Conservation (phyloP, 768 basidiomycete genomes). For the Boletus rubescentipes region DNA sequence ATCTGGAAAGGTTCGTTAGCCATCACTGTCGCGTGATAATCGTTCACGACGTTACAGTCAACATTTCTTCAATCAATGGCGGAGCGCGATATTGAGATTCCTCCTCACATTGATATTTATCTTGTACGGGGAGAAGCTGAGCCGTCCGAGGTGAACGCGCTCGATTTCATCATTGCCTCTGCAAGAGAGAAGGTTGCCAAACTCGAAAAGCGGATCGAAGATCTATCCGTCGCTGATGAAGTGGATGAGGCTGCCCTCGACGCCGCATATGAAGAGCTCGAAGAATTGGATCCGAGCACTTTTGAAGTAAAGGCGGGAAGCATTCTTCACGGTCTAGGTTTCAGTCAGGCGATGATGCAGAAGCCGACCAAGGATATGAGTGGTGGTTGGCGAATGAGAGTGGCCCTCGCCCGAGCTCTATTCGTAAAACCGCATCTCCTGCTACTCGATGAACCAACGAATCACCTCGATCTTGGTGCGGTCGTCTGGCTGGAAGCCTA, state of each 20-base stretch:
- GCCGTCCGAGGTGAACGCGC: slow-evolving; percentile 91
- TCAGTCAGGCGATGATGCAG: slow-evolving; percentile 88
- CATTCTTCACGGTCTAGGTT: slow-evolving; percentile 97
- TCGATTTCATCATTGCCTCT: slow-evolving; percentile 94
- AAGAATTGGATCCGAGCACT: slow-evolving; percentile 93
- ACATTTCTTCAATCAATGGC: slow-evolving; percentile 96
- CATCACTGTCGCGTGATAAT: slow-evolving; percentile 2
- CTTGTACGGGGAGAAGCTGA: slow-evolving; percentile 95
- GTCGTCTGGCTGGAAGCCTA: slow-evolving; percentile 99
- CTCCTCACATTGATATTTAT: slow-evolving; percentile 95
- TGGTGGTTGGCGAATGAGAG: slow-evolving; percentile 99
- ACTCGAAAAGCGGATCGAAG: slow-evolving; percentile 92
- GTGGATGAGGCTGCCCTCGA: slow-evolving; percentile 90
- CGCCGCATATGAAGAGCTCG: slow-evolving; percentile 89
- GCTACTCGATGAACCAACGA: slow-evolving; percentile 90
- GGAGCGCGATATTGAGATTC: slow-evolving; percentile 93
- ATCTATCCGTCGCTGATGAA: slow-evolving; percentile 84
- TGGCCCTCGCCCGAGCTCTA: slow-evolving; percentile 91
- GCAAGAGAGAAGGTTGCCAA: slow-evolving; percentile 91
- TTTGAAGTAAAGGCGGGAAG: slow-evolving; percentile 96
- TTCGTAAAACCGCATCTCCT: slow-evolving; percentile 97
- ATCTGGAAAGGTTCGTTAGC: slow-evolving; percentile 83
- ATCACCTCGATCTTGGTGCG: slow-evolving; percentile 94
- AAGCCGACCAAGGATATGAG: slow-evolving; percentile 98
- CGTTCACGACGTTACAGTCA: slow-evolving; percentile 50